A percentile compares a stretch with the other conserved stretches of the same genome.
Conservation (phyloP, 257 asterid genomes). For the Jacaranda mimosifolia region DNA sequence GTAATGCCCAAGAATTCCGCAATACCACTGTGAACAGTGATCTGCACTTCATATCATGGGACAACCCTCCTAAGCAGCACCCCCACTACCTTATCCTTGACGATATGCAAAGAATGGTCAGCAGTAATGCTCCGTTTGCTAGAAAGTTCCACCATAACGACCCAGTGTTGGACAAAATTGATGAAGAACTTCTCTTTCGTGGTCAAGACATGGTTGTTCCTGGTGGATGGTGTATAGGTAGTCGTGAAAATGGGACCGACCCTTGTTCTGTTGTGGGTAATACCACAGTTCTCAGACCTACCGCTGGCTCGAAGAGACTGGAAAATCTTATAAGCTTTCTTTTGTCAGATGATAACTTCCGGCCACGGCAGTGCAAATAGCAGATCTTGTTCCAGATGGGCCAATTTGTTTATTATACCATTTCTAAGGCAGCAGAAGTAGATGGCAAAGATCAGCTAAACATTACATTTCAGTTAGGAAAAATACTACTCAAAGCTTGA, state of each 20-base stretch:
- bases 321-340: conserved; percentile 68
- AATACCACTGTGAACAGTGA: conserved; percentile 93
- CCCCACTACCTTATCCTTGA: conserved; percentile 77
- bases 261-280: conserved; percentile 83
- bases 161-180: conserved; percentile 79
- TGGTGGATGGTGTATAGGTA: conserved; percentile 93
- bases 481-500: conserved; percentile 28
- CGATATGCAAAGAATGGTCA: conserved; percentile 85
- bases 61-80: conserved; percentile 97
- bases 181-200: conserved; percentile 70
- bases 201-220: conserved; percentile 77
- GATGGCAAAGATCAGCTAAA: conserved; percentile 11
- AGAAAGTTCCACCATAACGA: conserved; percentile 85
- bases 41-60: conserved; percentile 96
- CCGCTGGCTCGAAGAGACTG: conserved; percentile 81
- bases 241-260: conserved; percentile 72
- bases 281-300: conserved; percentile 68
- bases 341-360: conserved; percentile 66
- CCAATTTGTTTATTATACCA: neutral
- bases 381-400: conserved; percentile 21
- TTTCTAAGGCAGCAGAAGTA: neutral
- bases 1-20: conserved; percentile 83
- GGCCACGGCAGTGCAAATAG: conserved; percentile 85
- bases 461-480: conserved; percentile 32
- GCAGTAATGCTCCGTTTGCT: conserved; percentile 91